phyloP scores from a whole-genome alignment of 2,329 filamentous ascomycete genomes.

The Ascochyta pisi region DNA sequence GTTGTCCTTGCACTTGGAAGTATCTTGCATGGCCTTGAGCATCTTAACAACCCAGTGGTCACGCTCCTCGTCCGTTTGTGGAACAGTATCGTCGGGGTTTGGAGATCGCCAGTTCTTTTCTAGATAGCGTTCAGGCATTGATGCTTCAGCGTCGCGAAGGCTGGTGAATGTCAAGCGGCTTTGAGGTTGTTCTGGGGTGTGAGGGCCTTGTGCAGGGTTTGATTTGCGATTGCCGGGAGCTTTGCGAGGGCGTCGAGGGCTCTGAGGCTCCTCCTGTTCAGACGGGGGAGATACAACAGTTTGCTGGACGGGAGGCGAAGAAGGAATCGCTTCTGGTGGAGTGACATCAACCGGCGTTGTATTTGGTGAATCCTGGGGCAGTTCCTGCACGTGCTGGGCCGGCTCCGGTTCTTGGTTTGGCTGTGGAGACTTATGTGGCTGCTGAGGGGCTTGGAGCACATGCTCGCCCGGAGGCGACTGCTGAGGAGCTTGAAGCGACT shows the following conservation, averaged over 20 bases:
- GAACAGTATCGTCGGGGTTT: conserved; percentile 10
- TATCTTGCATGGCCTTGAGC: conserved; percentile 12
- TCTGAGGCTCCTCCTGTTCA: neutral
- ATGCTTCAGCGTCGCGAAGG: conserved; percentile 2
- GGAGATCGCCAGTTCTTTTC: conserved; percentile 5
- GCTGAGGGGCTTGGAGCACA: too few species aligned
- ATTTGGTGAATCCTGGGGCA: neutral
- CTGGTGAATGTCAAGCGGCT: neutral
- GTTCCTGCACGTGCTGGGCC: neutral
- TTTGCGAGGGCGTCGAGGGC: neutral
- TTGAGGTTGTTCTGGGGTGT: neutral
- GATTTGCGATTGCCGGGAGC: neutral
- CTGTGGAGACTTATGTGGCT: neutral
- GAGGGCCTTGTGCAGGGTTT: neutral
- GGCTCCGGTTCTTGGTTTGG: neutral
- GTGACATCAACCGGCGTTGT: neutral
- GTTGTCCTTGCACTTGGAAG: conserved; percentile 10
- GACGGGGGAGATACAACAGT: neutral
- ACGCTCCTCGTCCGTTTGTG: neutral
- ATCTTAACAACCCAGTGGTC: conserved; percentile 9
- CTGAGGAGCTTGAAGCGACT: neutral
- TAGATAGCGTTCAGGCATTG: conserved; percentile 2
- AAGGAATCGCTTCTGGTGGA: neutral
- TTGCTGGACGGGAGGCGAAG: neutral
- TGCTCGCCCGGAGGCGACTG: neutral